Base-by-base conservation (phyloP, 768 basidiomycete species). In the Hypsizygus marmoreus region DNA sequence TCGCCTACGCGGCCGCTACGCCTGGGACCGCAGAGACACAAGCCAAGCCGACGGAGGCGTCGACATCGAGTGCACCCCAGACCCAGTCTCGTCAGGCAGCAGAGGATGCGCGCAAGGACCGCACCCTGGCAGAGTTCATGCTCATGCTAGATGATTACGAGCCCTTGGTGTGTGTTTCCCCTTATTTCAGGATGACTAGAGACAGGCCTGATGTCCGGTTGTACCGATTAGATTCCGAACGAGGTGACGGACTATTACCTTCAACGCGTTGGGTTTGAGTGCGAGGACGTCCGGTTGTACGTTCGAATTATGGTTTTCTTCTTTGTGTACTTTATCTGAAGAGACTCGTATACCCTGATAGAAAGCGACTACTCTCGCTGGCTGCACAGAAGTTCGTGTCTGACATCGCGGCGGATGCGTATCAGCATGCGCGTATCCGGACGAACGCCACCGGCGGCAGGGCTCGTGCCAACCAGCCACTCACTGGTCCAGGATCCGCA, bases 321-420 rank as follows among this genome's bases (percentile, higher is more conserved):
- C 19, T 12, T 4, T 8, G 16, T 10, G 8, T 13, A 16, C 22
- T 22, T 16, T 36, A 2, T n/a, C 41, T 45, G n/a, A n/a, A n/a
- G n/a, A n/a, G n/a, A n/a, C n/a, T n/a, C n/a, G n/a, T 23, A 41
- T 14, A 43, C 9, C 24, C 22, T n/a, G 34, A 30, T 63, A 97
- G 95, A 45, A 97, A 97, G 72, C 89, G 95, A 2, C 80, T 99
- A 13, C 75, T 99, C 19, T 94, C 95, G 0, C 78, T 98, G 10
- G 95, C 97, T 2, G 93, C 97, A 0, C 97, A 99, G 62, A 97
- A 98, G 61, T 98, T 99, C 62, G 86, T 98, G 33, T 91, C 94
- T 6, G 95, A 98, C 61, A 95, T 99, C 44, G 89, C 95, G 2
- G 82, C 90, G 2, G 97, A 99, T 64, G 94, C 97, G 8, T 98